phyloP scores from a whole-genome alignment of 768 basidiomycete genomes.

The Xanthoconium purpureum region DNA sequence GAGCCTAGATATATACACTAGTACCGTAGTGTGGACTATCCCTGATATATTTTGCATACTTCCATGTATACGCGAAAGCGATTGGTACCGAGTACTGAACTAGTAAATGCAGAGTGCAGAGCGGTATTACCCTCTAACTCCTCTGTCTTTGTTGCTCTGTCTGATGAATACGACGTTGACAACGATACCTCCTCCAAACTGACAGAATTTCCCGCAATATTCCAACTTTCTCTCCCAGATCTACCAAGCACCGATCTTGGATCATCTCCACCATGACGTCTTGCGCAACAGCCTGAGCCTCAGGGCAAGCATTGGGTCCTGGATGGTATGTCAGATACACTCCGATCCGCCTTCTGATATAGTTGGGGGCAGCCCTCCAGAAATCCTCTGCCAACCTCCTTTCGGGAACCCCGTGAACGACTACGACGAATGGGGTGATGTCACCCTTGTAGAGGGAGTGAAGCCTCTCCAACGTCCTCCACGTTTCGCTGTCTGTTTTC shows the following conservation, averaged over 20 bases:
- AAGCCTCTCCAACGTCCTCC: conserved; percentile 16
- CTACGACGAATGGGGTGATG: conserved; percentile 18
- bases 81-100: not conserved
- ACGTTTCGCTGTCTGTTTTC: conserved; percentile 3
- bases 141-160: not conserved
- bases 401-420: conserved; percentile 9
- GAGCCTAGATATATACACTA: conserved; percentile 5
- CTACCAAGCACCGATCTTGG: conserved; percentile 9
- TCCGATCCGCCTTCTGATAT: conserved; percentile 9
- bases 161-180: not conserved
- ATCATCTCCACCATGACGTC: conserved; percentile 12
- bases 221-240: conserved; percentile 18
- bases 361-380: conserved; percentile 8
- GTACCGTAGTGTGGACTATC: conserved; percentile 7
- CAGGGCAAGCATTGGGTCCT: conserved; percentile 2
- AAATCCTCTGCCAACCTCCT: conserved; percentile 7
- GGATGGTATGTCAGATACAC: conserved; percentile 13
- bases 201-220: conserved; percentile 15
- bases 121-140: not conserved
- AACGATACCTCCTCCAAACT: conserved; percentile 20
- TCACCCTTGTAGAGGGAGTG: conserved; percentile 8
- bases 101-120: not conserved
- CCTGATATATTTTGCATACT: conserved; percentile 1
- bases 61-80: not conserved
- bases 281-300: conserved; percentile 10